Conservation (phyloP, 2,329 filamentous ascomycete species). For the Colletotrichum sp. region DNA sequence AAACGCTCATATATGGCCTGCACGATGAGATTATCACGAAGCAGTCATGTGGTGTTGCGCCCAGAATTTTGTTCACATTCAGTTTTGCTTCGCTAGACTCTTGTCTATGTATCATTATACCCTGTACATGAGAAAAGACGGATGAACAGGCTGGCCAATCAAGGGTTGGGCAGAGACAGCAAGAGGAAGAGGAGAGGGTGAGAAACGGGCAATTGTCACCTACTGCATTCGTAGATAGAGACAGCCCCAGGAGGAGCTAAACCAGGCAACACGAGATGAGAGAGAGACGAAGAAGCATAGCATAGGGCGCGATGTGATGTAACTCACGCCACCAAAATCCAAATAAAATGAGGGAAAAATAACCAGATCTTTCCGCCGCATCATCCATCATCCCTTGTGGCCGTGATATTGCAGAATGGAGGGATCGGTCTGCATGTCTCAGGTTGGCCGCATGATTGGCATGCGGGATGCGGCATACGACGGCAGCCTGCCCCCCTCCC, state of each 20-base stretch:
- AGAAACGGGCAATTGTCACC: background rate
- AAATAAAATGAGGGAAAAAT: background rate
- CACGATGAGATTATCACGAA: background rate
- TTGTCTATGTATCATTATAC: slow-evolving; percentile 15
- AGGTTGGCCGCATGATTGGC: slow-evolving; percentile 17
- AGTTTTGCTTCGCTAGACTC: background rate
- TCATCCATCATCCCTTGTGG: background rate
- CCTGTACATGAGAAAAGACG: slow-evolving; percentile 18
- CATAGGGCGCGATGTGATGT: background rate
- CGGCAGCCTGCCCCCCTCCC: background rate
- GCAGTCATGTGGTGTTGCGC: background rate
- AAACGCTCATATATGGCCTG: background rate
- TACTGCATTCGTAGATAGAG: background rate
- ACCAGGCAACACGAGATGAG: background rate
- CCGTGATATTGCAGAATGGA: slow-evolving; percentile 8
- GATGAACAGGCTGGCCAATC: background rate
- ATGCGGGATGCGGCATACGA: slow-evolving; percentile 18
- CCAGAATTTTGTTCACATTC: background rate
- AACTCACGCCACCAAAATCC: background rate
- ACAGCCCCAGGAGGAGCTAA: background rate
- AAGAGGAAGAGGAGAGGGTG: background rate
- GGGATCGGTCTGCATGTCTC: slow-evolving; percentile 20
- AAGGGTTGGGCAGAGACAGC: background rate
- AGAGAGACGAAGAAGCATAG: background rate
- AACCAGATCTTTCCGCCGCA: background rate